Evolutionary conservation across 306 rosid genomes (phyloP).

Genomic region (Trifolium fragiferum): DNA sequence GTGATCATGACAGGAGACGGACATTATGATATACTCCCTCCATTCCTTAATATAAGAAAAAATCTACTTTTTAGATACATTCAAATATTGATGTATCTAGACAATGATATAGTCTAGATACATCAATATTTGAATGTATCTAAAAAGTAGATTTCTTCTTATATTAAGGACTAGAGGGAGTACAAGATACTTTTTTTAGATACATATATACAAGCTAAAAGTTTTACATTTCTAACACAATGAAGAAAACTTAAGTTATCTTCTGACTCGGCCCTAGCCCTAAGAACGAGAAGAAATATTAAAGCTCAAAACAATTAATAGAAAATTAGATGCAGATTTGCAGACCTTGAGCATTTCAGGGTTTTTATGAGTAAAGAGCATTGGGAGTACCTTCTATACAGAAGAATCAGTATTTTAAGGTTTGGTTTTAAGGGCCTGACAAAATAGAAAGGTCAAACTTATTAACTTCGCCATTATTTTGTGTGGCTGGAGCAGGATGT

Average conservation of each 20-base stretch:
- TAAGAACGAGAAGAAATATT: constrained; percentile 4
- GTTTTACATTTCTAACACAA: background rate
- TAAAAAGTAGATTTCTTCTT: no score
- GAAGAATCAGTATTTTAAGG: constrained; percentile 7
- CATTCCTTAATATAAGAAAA: no score
- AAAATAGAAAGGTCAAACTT: background rate
- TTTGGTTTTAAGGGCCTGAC: background rate
- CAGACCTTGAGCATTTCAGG: constrained; percentile 19
- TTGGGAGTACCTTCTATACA: background rate
- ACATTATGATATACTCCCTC: background rate
- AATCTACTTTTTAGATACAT: no score
- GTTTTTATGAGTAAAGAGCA: background rate
- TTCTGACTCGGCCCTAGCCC: background rate
- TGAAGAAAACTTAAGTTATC: constrained; percentile 10
- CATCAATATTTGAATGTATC: no score
- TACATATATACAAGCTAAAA: constrained; percentile 14
- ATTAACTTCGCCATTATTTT: constrained; percentile 5
- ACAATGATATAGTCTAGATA: no score
- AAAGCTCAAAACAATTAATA: background rate
- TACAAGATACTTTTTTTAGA: background rate
- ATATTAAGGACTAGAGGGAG: no score
- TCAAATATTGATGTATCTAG: no score
- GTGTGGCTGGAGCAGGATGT: constrained; percentile 5
- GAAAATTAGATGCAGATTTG: constrained; percentile 2
- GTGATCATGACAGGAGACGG: background rate